Percentiles rank a stretch among this genome's conserved stretches.
These are phyloP conservation scores for Russula olivacea DNA, from an alignment of 768 basidiomycete genomes.

Conservation along the genomic window DNA sequence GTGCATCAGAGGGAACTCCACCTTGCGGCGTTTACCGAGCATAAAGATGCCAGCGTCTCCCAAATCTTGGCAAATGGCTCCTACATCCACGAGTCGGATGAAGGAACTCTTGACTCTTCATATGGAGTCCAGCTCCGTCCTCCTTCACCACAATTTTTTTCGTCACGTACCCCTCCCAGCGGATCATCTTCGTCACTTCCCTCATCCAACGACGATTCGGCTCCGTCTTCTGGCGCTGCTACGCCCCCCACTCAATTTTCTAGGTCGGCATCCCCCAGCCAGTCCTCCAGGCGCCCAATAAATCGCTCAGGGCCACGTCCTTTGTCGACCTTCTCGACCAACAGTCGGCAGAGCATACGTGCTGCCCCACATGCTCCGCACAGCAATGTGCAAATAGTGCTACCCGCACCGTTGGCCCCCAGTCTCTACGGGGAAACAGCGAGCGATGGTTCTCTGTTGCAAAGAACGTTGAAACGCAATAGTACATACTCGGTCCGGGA, in stretches of 20 bases:
- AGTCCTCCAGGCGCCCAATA: neutral
- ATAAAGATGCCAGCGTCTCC: constrained; percentile 23
- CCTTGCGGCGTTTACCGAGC: constrained; percentile 37
- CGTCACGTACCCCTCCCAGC: neutral
- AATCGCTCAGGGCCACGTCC: neutral
- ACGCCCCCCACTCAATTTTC: neutral
- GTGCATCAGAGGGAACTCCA: constrained; percentile 54
- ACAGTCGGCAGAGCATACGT: constrained; percentile 32
- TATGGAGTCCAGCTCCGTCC: neutral
- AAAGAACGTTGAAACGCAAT: neutral
- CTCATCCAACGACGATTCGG: neutral
- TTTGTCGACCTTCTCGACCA: constrained; percentile 6
- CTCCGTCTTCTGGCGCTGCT: neutral
- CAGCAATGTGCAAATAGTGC: constrained; percentile 58
- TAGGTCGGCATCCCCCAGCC: neutral
- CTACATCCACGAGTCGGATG: constrained; percentile 23
- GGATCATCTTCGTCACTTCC: constrained; percentile 15
- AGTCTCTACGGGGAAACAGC: constrained; percentile 26
- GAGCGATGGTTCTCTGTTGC: neutral
- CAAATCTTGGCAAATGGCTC: constrained; percentile 28
- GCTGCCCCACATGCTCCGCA: constrained; percentile 59
- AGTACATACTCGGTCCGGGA: neutral
- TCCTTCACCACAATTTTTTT: constrained; percentile 5
- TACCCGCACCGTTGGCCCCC: constrained; percentile 59
- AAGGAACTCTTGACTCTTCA: neutral